Percentiles rank a stretch among this genome's conserved stretches.
phyloP scores from a whole-genome alignment of 352 stramenopile species.

The Phytophthora pisi region DNA sequence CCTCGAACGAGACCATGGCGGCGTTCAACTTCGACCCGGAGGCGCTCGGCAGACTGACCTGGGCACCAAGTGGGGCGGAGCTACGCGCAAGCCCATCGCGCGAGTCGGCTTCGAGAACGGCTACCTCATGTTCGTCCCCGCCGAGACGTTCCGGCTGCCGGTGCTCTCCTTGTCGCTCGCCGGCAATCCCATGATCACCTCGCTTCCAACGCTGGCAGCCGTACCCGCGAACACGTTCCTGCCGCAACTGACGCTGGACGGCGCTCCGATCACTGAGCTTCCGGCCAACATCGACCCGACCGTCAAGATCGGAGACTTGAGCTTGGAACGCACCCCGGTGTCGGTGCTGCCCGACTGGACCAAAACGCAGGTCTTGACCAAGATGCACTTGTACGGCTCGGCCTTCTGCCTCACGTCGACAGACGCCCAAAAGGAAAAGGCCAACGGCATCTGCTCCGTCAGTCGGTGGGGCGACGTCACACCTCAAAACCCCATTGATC shows the following conservation, averaged over 20 bases:
- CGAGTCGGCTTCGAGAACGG: slow-evolving; percentile 36
- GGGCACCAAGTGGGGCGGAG: slow-evolving; percentile 24
- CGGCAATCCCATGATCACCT: slow-evolving; percentile 26
- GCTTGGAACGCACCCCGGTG: slow-evolving; percentile 26
- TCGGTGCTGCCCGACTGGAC: slow-evolving; percentile 23
- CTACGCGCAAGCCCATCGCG: slow-evolving; percentile 6
- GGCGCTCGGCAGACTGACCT: slow-evolving; percentile 23
- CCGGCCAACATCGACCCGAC: slow-evolving; percentile 20
- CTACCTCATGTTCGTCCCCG: slow-evolving; percentile 15
- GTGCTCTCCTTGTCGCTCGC: slow-evolving; percentile 25
- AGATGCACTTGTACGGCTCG: slow-evolving; percentile 28
- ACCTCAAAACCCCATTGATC: slow-evolving; percentile 21
- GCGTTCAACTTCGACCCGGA: slow-evolving; percentile 21
- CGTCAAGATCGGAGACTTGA: slow-evolving; percentile 32
- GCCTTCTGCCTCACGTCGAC: slow-evolving; percentile 23
- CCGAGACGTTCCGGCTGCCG: slow-evolving; percentile 27
- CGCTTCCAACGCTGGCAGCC: slow-evolving; percentile 10
- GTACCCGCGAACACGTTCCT: slow-evolving; percentile 19
- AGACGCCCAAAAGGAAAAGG: slow-evolving; percentile 9
- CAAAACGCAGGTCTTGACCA: slow-evolving; percentile 16
- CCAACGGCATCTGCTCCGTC: slow-evolving; percentile 22
- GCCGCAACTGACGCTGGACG: slow-evolving; percentile 24
- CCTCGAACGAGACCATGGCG: slow-evolving; percentile 22
- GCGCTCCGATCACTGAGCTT: slow-evolving; percentile 17
- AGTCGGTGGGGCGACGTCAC: slow-evolving; percentile 15